These are phyloP conservation scores for Martiniozyma asiatica DNA, from an alignment of 1,139 yeast species.

Conservation along the genomic window DNA sequence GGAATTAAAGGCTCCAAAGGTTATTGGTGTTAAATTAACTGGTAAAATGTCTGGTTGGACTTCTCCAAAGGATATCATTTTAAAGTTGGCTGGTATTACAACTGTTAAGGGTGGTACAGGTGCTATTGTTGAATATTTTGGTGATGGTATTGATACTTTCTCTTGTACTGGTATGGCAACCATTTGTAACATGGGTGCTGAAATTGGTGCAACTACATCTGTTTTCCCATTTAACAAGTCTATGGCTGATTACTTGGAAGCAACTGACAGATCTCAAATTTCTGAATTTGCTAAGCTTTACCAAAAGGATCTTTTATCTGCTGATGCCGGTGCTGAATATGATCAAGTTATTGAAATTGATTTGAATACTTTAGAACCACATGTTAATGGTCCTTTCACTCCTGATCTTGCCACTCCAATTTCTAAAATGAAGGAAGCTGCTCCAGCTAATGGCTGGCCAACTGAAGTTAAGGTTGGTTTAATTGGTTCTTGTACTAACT, in stretches of 20 bases:
- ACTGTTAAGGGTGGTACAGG: constrained; percentile 99
- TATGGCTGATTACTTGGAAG: constrained; percentile 79
- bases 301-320: constrained; percentile 69
- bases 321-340: constrained; percentile 92
- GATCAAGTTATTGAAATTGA: constrained; percentile 94
- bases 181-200: constrained; percentile 99
- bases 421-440: constrained; percentile 84
- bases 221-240: constrained; percentile 94
- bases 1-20: constrained; percentile 98
- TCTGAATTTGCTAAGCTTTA: constrained; percentile 70
- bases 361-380: constrained; percentile 92
- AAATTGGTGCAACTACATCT: constrained; percentile 98
- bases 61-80: constrained; percentile 95
- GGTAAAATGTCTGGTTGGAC: constrained; percentile 97
- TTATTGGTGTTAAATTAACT: constrained; percentile 91
- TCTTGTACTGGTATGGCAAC: constrained; percentile 99
- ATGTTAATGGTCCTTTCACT: constrained; percentile 97
- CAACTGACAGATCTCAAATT: constrained; percentile 77
- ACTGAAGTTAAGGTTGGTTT: constrained; percentile 87
- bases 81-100: constrained; percentile 90
- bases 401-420: constrained; percentile 98
- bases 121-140: constrained; percentile 92
- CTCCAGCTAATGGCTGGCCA: constrained; percentile 88
- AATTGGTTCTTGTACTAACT: constrained; percentile 98
- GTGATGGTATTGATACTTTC: constrained; percentile 91